Conservation (phyloP, 176 grass and related monocot genomes). For the Cocos nucifera region DNA sequence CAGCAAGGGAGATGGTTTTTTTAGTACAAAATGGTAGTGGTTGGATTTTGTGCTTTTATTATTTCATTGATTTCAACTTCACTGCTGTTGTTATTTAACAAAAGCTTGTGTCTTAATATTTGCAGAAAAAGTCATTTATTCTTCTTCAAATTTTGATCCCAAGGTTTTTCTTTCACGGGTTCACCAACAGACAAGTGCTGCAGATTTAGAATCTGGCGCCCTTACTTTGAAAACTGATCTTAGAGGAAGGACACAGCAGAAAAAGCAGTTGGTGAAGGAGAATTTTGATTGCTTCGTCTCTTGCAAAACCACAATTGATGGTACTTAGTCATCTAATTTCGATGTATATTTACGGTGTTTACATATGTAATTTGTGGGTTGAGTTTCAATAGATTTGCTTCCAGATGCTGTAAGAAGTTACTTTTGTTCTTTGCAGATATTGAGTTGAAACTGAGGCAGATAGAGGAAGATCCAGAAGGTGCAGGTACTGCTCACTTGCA, state of each 20-base stretch:
- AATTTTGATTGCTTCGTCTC: slow-evolving; percentile 99
- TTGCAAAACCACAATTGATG: slow-evolving; percentile 99
- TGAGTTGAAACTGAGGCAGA: slow-evolving; percentile 85
- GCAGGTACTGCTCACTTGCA: slow-evolving; percentile 84
- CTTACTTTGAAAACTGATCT: slow-evolving; percentile 98
- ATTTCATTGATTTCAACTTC: too few relatives aligned
- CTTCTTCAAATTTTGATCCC: slow-evolving; percentile 87
- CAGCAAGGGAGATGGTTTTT: too few relatives aligned
- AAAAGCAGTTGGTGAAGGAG: slow-evolving; percentile 98
- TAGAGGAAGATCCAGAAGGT: slow-evolving; percentile 99
- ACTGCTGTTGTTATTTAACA: slow-evolving; percentile 3
- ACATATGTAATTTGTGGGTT: slow-evolving; percentile 14
- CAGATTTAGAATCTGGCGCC: slow-evolving; percentile 90
- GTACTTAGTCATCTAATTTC: slow-evolving; percentile 22
- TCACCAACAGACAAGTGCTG: slow-evolving; percentile 91
- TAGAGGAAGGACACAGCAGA: slow-evolving; percentile 95
- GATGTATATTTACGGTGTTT: neutral
- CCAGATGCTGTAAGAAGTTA: slow-evolving; percentile 18
- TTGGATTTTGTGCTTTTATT: too few relatives aligned
- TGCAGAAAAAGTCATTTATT: slow-evolving; percentile 96
- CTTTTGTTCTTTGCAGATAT: slow-evolving; percentile 46
- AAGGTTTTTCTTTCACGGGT: slow-evolving; percentile 91
- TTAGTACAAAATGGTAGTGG: too few relatives aligned
- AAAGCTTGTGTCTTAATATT: slow-evolving; percentile 8
- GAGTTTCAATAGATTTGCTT: neutral